These are phyloP conservation scores for Torulaspora maleeae DNA, from an alignment of 805 yeast species.

Conservation along the genomic window DNA sequence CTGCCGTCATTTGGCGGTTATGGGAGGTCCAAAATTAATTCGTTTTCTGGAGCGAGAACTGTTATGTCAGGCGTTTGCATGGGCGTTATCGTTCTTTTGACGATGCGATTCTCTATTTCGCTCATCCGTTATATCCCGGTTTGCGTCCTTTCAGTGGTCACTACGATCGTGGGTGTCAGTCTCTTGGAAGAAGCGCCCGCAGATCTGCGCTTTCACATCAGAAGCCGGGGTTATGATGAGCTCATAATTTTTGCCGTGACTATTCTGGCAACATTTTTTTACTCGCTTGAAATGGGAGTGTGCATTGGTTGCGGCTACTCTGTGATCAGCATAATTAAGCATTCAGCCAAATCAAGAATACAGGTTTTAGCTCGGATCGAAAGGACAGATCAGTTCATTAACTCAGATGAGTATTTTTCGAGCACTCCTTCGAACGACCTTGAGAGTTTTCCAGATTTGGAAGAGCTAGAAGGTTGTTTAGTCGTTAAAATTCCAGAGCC, in stretches of 20 bases:
- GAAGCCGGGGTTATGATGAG: slow-evolving; percentile 73
- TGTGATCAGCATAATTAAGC: slow-evolving; percentile 69
- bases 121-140: slow-evolving; percentile 69
- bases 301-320: slow-evolving; percentile 82
- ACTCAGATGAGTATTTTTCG: slow-evolving; percentile 60
- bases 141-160: slow-evolving; percentile 74
- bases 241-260: slow-evolving; percentile 64
- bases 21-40: slow-evolving; percentile 86
- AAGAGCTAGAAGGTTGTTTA: slow-evolving; percentile 63
- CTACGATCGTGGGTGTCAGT: slow-evolving; percentile 70
- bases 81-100: slow-evolving; percentile 68
- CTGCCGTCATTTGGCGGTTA: slow-evolving; percentile 95
- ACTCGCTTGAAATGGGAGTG: slow-evolving; percentile 86
- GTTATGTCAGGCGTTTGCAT: slow-evolving; percentile 79
- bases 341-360: slow-evolving; percentile 76
- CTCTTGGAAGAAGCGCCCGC: slow-evolving; percentile 80
- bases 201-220: slow-evolving; percentile 69
- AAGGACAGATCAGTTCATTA: slow-evolving; percentile 57
- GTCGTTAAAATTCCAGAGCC: slow-evolving; percentile 85
- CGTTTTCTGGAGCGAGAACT: slow-evolving; percentile 81
- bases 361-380: slow-evolving; percentile 73
- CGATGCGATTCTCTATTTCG: slow-evolving; percentile 55
- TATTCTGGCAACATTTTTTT: slow-evolving; percentile 55
- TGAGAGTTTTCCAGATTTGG: slow-evolving; percentile 26
- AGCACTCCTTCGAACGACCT: slow-evolving; percentile 22